phyloP scores from a whole-genome alignment of 345 rosid genomes.

The Arabidopsis arenosa region DNA sequence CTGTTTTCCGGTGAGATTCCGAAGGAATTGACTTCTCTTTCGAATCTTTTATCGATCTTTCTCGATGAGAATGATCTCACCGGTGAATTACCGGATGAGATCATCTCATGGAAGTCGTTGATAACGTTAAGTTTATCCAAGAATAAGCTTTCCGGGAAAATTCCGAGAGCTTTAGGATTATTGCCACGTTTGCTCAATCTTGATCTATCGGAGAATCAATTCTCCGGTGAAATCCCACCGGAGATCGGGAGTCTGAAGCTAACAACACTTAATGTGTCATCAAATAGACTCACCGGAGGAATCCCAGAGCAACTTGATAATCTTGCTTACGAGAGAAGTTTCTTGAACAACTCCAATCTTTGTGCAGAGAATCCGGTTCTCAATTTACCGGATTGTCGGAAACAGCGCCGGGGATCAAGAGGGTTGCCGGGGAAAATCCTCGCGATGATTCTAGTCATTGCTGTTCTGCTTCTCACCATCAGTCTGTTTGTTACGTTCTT shows the following conservation, averaged over 20 bases:
- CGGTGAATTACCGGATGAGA: conserved; percentile 64
- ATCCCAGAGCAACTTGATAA: conserved; percentile 63
- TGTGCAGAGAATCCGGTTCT: conserved; percentile 59
- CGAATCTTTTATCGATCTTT: conserved; percentile 48
- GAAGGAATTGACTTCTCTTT: conserved; percentile 59
- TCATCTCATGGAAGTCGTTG: conserved; percentile 70
- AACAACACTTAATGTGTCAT: conserved; percentile 62
- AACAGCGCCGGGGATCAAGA: conserved; percentile 31
- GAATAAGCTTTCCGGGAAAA: conserved; percentile 71
- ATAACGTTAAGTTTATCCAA: conserved; percentile 56
- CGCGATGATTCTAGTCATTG: conserved; percentile 53
- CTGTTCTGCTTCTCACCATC: conserved; percentile 43
- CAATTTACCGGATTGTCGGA: conserved; percentile 63
- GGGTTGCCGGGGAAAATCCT: conserved; percentile 55
- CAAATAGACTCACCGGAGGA: conserved; percentile 67
- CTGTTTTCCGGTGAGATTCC: conserved; percentile 69
- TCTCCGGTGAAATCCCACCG: conserved; percentile 72
- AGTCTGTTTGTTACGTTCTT: conserved; percentile 47
- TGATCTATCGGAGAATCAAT: conserved; percentile 72
- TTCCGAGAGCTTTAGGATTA: conserved; percentile 66
- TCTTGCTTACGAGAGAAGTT: conserved; percentile 70
- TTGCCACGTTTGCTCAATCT: conserved; percentile 57
- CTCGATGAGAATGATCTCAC: conserved; percentile 72
- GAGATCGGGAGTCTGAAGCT: conserved; percentile 59
- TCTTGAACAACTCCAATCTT: conserved; percentile 70